phyloP scores from a whole-genome alignment of 2,329 filamentous ascomycete genomes.

The Fusarium sublunatum region DNA sequence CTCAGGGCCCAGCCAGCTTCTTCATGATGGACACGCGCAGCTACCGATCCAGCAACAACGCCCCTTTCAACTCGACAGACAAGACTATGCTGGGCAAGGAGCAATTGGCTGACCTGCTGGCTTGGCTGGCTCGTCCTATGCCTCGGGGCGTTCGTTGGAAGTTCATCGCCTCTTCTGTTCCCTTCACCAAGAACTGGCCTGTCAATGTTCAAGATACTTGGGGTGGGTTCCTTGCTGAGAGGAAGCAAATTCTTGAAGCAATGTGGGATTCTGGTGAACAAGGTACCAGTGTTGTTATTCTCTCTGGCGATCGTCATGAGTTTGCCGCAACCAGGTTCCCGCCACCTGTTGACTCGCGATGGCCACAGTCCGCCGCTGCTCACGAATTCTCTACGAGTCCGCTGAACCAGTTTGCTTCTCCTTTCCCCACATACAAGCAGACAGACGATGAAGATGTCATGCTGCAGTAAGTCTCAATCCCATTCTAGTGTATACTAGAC shows the following conservation, averaged over 20 bases:
- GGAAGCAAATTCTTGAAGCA: slow-evolving; percentile 81
- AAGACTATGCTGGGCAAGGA: slow-evolving; percentile 89
- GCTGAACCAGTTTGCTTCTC: slow-evolving; percentile 92
- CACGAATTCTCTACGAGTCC: slow-evolving; percentile 95
- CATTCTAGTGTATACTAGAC: neutral
- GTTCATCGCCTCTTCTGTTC: slow-evolving; percentile 88
- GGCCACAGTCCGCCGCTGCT: slow-evolving; percentile 73
- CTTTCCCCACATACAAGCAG: slow-evolving; percentile 84
- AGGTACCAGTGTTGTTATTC: slow-evolving; percentile 81
- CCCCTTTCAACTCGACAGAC: slow-evolving; percentile 67
- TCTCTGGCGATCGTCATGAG: slow-evolving; percentile 96
- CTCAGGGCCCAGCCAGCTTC: slow-evolving; percentile 89
- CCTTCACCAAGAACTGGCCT: slow-evolving; percentile 98
- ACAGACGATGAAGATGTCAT: slow-evolving; percentile 83
- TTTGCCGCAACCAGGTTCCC: slow-evolving; percentile 89
- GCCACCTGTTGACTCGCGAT: slow-evolving; percentile 68
- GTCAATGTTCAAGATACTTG: slow-evolving; percentile 91
- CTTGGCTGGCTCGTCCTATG: slow-evolving; percentile 78
- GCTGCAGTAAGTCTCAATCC: slow-evolving; percentile 74
- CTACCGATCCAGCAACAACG: slow-evolving; percentile 77
- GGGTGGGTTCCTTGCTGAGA: slow-evolving; percentile 89
- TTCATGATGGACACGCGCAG: slow-evolving; percentile 94
- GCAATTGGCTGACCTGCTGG: slow-evolving; percentile 83
- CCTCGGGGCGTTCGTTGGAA: slow-evolving; percentile 90
- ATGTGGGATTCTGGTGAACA: slow-evolving; percentile 89